Conservation (phyloP, 305 asterid species). For the Fraxinus albicans region DNA sequence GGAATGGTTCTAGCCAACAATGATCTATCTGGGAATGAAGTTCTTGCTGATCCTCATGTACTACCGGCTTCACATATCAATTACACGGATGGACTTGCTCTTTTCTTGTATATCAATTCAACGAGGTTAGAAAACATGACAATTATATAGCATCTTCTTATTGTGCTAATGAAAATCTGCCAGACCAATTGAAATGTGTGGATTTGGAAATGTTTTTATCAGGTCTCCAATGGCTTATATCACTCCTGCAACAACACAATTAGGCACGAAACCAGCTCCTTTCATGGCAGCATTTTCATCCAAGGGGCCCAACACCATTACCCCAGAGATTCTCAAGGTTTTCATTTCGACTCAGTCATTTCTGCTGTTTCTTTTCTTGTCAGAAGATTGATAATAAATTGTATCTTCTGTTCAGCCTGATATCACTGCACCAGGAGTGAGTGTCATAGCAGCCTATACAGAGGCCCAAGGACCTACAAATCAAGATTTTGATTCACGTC, state of each 20-base stretch:
- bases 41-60: conserved; percentile 85
- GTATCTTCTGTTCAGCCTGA: conserved; percentile 59
- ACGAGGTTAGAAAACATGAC: conserved; percentile 42
- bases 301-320: conserved; percentile 65
- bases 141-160: not conserved
- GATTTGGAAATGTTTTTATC: not conserved
- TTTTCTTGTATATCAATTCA: conserved; percentile 48
- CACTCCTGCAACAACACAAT: conserved; percentile 48
- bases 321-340: conserved; percentile 88
- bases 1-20: conserved; percentile 85
- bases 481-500: conserved; percentile 55
- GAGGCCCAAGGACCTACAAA: conserved; percentile 70
- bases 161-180: not conserved
- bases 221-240: conserved; percentile 64
- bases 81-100: conserved; percentile 66
- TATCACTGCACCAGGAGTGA: conserved; percentile 93
- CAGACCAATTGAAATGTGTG: not conserved
- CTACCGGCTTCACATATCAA: conserved; percentile 84
- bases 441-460: conserved; percentile 72
- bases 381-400: not conserved
- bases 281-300: conserved; percentile 96
- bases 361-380: not conserved
- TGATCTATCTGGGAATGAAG: conserved; percentile 68
- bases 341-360: not conserved
- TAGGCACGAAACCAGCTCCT: conserved; percentile 83